Conservation (phyloP, 106 monocot species). For the Xerophyta viscosa region DNA sequence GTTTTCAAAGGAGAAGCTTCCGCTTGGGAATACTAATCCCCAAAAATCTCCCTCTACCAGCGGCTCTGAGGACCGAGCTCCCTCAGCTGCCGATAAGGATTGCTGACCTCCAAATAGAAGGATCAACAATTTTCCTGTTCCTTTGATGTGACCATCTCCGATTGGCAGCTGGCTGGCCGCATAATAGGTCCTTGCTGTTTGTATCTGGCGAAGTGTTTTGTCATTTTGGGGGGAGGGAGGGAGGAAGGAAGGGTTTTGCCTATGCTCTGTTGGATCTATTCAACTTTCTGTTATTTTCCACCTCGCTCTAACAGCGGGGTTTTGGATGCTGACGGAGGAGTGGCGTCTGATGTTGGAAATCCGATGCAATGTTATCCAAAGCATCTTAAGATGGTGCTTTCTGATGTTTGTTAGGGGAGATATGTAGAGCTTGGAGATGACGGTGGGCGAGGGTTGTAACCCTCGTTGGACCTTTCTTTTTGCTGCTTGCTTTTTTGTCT, state of each 20-base stretch:
- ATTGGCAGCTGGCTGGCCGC: too few relatives aligned
- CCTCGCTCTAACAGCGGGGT: too few relatives aligned
- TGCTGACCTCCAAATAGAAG: slow-evolving; percentile 8
- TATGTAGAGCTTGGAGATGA: not conserved
- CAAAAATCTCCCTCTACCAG: slow-evolving; percentile 3
- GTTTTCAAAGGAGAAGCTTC: slow-evolving; percentile 36
- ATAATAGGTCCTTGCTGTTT: not conserved
- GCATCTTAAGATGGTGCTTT: too few relatives aligned
- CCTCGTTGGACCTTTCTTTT: not conserved
- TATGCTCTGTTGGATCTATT: too few relatives aligned
- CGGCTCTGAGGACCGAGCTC: slow-evolving; percentile 8
- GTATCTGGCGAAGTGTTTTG: not conserved
- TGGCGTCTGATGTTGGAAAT: too few relatives aligned
- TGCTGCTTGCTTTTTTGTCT: too few relatives aligned
- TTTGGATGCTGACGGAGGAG: too few relatives aligned
- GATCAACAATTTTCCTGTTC: too few relatives aligned
- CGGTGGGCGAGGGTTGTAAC: not conserved
- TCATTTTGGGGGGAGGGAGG: not conserved
- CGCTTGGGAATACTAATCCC: slow-evolving; percentile 7
- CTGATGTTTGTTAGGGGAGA: not conserved
- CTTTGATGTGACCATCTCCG: too few relatives aligned
- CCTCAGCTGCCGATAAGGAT: slow-evolving; percentile 15
- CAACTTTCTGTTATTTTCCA: too few relatives aligned
- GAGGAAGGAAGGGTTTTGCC: too few relatives aligned
- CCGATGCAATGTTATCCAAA: too few relatives aligned